Percentiles rank a stretch among this genome's conserved stretches.
Conservation (phyloP, 2,329 filamentous ascomycete species). For the Botrytis fabae region DNA sequence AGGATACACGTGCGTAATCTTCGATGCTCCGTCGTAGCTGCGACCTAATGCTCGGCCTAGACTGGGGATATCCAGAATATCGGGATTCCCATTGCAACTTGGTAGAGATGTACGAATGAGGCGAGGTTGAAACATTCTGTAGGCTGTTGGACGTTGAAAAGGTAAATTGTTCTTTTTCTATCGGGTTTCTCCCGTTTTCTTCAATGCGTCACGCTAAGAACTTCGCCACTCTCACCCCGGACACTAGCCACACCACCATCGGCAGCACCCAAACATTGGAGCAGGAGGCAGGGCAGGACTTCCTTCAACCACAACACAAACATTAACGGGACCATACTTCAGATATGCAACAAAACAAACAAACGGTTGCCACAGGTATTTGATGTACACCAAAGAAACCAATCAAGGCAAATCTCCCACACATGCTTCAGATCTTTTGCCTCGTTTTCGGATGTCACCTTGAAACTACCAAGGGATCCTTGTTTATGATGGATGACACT, state of each 20-base stretch:
- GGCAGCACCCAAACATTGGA: not conserved
- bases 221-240: not conserved
- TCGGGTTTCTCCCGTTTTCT: constrained; percentile 2
- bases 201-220: constrained; percentile 6
- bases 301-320: not conserved
- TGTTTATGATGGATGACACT: constrained; percentile 2
- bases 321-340: not conserved
- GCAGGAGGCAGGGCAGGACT: not conserved
- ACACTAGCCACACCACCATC: not conserved
- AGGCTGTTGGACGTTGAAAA: not conserved
- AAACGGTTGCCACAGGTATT: not conserved
- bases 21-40: not conserved
- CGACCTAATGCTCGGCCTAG: not conserved
- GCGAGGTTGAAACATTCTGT: not conserved
- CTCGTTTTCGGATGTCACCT: not conserved
- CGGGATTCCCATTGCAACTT: not conserved
- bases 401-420: not conserved
- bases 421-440: constrained; percentile 8
- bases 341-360: constrained; percentile 13
- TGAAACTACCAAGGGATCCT: constrained; percentile 6
- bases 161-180: not conserved
- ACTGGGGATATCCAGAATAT: not conserved
- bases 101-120: not conserved
- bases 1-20: not conserved
- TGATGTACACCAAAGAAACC: not conserved